These are phyloP conservation scores for Aspergillus latus DNA, from an alignment of 2,329 filamentous ascomycete genomes.

Conservation along the genomic window DNA sequence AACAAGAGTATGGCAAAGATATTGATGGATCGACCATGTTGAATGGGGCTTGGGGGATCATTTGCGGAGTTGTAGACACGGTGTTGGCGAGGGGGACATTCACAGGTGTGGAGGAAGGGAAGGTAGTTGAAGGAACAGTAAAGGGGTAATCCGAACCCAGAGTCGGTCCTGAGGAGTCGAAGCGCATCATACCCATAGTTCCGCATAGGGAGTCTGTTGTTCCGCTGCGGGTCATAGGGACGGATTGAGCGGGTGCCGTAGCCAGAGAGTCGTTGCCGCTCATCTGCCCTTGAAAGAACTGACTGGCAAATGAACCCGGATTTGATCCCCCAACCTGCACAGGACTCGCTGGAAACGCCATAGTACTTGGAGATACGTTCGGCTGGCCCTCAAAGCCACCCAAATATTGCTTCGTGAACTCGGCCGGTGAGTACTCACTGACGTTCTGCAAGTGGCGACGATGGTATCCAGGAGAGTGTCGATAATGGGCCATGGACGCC, in stretches of 20 bases:
- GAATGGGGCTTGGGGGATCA: conserved; percentile 28
- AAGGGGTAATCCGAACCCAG: conserved; percentile 32
- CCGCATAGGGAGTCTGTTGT: conserved; percentile 48
- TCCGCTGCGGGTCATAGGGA: conserved; percentile 47
- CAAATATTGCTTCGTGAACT: conserved; percentile 41
- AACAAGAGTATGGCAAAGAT: conserved; percentile 36
- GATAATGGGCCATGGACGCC: conserved; percentile 29
- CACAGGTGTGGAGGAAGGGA: conserved; percentile 28
- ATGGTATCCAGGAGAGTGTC: conserved; percentile 33
- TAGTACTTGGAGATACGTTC: conserved; percentile 25
- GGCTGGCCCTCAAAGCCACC: conserved; percentile 31
- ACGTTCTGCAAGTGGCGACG: conserved; percentile 38
- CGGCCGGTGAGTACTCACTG: conserved; percentile 44
- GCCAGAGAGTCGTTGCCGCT: conserved; percentile 17
- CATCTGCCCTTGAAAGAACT: conserved; percentile 25
- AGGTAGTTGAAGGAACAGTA: conserved; percentile 30
- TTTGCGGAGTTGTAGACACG: conserved; percentile 21
- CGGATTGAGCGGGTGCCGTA: conserved; percentile 31
- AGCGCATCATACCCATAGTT: conserved; percentile 46
- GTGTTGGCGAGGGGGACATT: conserved; percentile 29
- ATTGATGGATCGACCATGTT: conserved; percentile 32
- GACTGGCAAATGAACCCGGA: conserved; percentile 17
- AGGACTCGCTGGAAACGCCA: conserved; percentile 27
- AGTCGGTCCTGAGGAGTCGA: conserved; percentile 43
- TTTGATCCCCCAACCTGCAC: conserved; percentile 27